A percentile compares a stretch with the other conserved stretches of the same genome.
phyloP scores from a whole-genome alignment of 208 protist genomes.

The Trypanosoma lewisi region DNA sequence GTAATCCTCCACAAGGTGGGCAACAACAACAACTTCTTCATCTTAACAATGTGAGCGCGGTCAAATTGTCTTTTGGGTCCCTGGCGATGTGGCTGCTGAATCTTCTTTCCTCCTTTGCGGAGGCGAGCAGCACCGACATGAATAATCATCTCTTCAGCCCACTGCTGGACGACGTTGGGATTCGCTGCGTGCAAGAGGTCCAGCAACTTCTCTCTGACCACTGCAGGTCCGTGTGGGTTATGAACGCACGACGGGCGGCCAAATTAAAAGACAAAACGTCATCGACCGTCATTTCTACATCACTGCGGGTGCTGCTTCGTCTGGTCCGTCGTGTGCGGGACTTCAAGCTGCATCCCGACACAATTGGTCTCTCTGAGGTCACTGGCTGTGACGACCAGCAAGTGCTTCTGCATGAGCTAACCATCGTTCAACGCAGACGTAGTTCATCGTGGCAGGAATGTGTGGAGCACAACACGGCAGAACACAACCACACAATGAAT shows the following conservation, averaged over 20 bases:
- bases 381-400: constrained; percentile 8
- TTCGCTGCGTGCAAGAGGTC: constrained; percentile 64
- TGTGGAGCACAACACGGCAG: background rate
- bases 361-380: constrained; percentile 44
- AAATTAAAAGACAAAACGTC: constrained; percentile 55
- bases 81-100: constrained; percentile 59
- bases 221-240: constrained; percentile 63
- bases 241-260: constrained; percentile 63
- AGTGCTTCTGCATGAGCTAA: constrained; percentile 25
- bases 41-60: constrained; percentile 6
- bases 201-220: constrained; percentile 58
- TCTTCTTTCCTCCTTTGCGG: constrained; percentile 60
- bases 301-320: constrained; percentile 68
- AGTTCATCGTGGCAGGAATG: constrained; percentile 2
- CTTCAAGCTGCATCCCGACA: constrained; percentile 70
- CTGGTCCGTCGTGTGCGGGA: constrained; percentile 62
- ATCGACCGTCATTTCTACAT: constrained; percentile 41
- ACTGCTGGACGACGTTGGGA: constrained; percentile 77
- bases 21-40: background rate
- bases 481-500: too few relatives aligned
- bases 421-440: constrained; percentile 25
- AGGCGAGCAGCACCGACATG: constrained; percentile 27
- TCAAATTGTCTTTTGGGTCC: constrained; percentile 30
- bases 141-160: constrained; percentile 62
- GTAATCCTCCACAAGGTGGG: too few relatives aligned